Percentiles rank a stretch among this genome's conserved stretches.
Evolutionary conservation across 441 rosid species (phyloP).

Genomic region (Euphorbia celastroides): DNA sequence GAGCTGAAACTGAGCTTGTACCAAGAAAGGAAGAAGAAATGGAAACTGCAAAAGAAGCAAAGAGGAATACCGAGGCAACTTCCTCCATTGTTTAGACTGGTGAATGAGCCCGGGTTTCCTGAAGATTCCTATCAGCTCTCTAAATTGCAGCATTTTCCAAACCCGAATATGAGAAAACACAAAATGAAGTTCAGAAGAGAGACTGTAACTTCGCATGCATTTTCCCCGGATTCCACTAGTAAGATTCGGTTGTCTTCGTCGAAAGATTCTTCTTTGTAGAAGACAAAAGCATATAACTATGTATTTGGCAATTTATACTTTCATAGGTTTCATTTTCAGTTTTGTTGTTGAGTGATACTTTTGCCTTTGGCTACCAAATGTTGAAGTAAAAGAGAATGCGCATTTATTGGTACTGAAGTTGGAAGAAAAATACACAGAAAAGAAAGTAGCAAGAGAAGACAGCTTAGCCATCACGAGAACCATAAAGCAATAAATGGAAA

Average conservation of each 20-base stretch:
- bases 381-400: background rate
- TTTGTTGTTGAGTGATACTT: background rate
- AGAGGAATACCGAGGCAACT: conserved; percentile 21
- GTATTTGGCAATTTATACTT: background rate
- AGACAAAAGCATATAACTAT: background rate
- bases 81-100: conserved; percentile 22
- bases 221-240: conserved; percentile 45
- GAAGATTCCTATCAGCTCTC: conserved; percentile 34
- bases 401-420: background rate
- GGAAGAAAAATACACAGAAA: background rate
- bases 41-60: conserved; percentile 32
- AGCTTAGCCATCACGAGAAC: background rate
- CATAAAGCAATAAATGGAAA: background rate
- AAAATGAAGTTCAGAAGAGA: conserved; percentile 45
- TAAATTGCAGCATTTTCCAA: conserved; percentile 44
- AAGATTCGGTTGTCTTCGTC: conserved; percentile 19
- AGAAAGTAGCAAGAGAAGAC: background rate
- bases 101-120: conserved; percentile 18
- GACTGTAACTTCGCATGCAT: conserved; percentile 39
- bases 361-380: background rate
- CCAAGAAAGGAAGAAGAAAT: conserved; percentile 48
- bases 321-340: background rate
- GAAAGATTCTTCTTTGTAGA: conserved; percentile 3
- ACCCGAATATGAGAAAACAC: conserved; percentile 36
- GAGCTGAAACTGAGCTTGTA: conserved; percentile 55